Base-by-base conservation (phyloP, 192 early-diverging fungal species). In the Coemansia sp. region DNA sequence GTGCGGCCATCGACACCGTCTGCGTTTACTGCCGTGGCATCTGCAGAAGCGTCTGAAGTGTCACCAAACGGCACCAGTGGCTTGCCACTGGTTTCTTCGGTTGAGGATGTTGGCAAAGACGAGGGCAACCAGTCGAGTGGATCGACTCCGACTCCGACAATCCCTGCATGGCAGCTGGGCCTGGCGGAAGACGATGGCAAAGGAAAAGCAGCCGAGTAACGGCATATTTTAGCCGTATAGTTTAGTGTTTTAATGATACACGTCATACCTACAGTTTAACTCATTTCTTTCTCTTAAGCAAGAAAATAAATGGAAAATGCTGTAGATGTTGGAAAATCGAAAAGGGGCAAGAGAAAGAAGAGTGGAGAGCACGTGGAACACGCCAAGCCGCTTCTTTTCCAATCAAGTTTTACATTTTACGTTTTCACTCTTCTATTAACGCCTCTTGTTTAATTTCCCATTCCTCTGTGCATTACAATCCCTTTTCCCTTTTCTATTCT, bases 161-260 rank as follows among this genome's bases (percentile, higher is more conserved):
- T 87, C 62, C 89, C 89, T 24, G 84, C 87, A n/a, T 90, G 89
- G 89, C 89, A 90, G 65, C 79, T 90, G 67, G 79, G 79, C 19
- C 65, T 79, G 59, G 17, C 64, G 45, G 57, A 55, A 53, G 56
- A 53, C 62, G 27, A 35, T 32, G 19, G 49, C 32, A 32, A 73
- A 77, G 50, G 67, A 63, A n/a, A 78, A 78, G 65, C 66, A 76
- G 39, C 58, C 47, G 52, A 58, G 48, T 62, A 47, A 50, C 12
- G 15, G n/a, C 8, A 21, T 19, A 7, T 51, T 1, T 22, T 51
- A 32, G 29, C 29, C 29, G 29, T 32, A 32, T 32, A 32, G 29
- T 32, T 32, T 32, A 32, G 29, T 32, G 29, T 5, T 32, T 32
- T 32, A 32, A 32, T 5, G 29, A 32, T 32, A 32, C 29, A 5